A percentile compares a stretch with the other conserved stretches of the same genome.
Conservation (phyloP, 768 basidiomycete species). For the Trametes sanguinea region DNA sequence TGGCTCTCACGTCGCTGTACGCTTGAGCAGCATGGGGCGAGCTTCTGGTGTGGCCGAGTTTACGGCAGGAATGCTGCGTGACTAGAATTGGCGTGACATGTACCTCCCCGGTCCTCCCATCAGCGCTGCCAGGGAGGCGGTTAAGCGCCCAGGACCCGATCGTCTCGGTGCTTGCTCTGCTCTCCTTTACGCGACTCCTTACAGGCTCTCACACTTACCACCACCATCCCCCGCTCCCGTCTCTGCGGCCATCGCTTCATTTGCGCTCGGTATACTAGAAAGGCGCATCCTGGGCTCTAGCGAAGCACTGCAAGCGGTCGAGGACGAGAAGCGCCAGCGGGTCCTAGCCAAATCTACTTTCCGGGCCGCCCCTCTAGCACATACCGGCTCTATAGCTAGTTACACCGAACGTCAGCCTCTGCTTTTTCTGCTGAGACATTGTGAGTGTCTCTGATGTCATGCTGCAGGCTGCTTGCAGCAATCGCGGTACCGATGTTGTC, state of each 20-base stretch:
- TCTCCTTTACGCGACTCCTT: constrained; percentile 2
- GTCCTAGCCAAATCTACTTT: background rate
- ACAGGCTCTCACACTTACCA: constrained; percentile 8
- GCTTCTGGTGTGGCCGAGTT: background rate
- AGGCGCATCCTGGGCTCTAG: too few species aligned
- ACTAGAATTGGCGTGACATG: constrained; percentile 14
- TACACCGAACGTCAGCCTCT: too few species aligned
- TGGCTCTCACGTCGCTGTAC: constrained; percentile 1
- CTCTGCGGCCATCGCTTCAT: background rate
- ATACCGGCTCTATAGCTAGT: background rate
- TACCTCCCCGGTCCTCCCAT: constrained; percentile 13
- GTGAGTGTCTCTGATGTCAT: constrained; percentile 4
- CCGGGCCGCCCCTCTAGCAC: background rate
- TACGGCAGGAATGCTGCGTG: background rate
- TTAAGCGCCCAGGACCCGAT: background rate
- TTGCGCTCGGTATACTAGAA: background rate
- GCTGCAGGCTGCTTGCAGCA: background rate
- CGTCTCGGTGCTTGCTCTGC: background rate
- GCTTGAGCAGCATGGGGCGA: background rate
- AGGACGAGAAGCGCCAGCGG: background rate
- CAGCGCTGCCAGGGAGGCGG: background rate
- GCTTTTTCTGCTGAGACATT: background rate
- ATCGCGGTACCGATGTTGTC: background rate
- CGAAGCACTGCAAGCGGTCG: background rate
- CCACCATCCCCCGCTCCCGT: background rate